Base-by-base conservation (phyloP, 495 filamentous ascomycete genomes). In the Xanthoparmelia taractica region DNA sequence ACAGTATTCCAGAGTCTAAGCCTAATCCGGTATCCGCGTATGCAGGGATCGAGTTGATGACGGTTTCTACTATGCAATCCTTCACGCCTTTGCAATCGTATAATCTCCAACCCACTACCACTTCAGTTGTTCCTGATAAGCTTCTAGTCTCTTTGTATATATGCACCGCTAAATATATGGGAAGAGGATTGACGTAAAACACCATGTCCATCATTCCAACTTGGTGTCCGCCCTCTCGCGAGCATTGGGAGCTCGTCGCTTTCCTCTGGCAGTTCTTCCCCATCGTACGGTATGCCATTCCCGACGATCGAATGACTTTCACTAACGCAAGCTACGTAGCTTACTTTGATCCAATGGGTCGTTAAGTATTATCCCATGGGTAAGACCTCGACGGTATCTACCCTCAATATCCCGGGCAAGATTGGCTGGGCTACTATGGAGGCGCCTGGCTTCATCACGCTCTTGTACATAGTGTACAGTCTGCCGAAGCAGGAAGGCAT, bases 351-450 rank as follows among this genome's bases (percentile, higher is more conserved):
- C 41, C 85, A 87, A 84, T 89, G 85, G 86, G 20, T 83, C 27
- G 64, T 76, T 12, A 75, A 82, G 37, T 90, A 80, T 77, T 87
- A 92, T 73, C 80, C 80, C 37, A 83, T 85, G 76, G 94, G 94
- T 66, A 97, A 97, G 74, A 94, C 91, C n/a, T 96, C 91, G 13
- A 75, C 80, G 13, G 64, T 73, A 7, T 90, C 85, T 47, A 76
- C 75, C 20, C 78, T 95, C 74, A 97, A 98, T 73, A 71, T 97
- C 34, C 90, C 91, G n/a, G 94, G 94, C 65, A 88, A 88, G 65
- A 76, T 89, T 36, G 91, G 82, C 59, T 98, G 94, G 94, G 81
- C 84, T 10, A 78, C 82, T 7, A 96, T 97, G 92, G 94, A 98
- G 74, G 75, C 83, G 18, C 83, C 86, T 23, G 90, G 88, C 57